Evolutionary conservation across 2,329 filamentous ascomycete genomes (phyloP).

Genomic region (Epichloe amarillans): DNA sequence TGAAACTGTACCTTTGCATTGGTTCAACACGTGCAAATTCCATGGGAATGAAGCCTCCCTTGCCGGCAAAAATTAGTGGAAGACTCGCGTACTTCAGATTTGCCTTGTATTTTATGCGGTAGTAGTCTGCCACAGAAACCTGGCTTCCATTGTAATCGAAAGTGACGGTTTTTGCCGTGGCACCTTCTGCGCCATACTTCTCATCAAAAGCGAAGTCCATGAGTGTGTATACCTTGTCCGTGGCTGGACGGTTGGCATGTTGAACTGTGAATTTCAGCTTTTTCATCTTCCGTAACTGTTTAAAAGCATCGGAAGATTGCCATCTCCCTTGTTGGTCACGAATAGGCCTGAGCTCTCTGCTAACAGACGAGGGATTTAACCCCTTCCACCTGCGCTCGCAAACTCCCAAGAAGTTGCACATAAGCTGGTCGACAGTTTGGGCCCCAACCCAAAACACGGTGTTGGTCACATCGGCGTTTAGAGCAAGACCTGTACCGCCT

Average conservation of each 20-base stretch:
- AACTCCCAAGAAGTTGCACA: slow-evolving; percentile 20
- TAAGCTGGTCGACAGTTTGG: slow-evolving; percentile 25
- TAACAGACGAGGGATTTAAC: slow-evolving; percentile 14
- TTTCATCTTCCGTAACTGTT: slow-evolving; percentile 37
- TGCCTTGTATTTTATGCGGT: slow-evolving; percentile 38
- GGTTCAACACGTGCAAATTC: slow-evolving; percentile 40
- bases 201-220: slow-evolving; percentile 35
- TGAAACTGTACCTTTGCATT: slow-evolving; percentile 49
- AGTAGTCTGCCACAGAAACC: slow-evolving; percentile 41
- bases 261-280: slow-evolving; percentile 43
- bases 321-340: slow-evolving; percentile 12
- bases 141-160: slow-evolving; percentile 40
- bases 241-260: slow-evolving; percentile 32
- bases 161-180: slow-evolving; percentile 34
- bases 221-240: slow-evolving; percentile 37
- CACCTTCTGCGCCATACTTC: slow-evolving; percentile 31
- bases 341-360: slow-evolving; percentile 23
- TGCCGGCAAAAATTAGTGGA: slow-evolving; percentile 45
- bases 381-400: slow-evolving; percentile 17
- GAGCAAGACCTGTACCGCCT: slow-evolving; percentile 48
- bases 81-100: slow-evolving; percentile 32
- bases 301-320: slow-evolving; percentile 37
- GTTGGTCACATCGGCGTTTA: slow-evolving; percentile 89
- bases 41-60: slow-evolving; percentile 44
- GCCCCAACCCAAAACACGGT: slow-evolving; percentile 64